Percentiles rank a stretch among this genome's conserved stretches.
Evolutionary conservation across 73 alveolate genomes (phyloP).

Genomic region (Uronychia setigera): DNA sequence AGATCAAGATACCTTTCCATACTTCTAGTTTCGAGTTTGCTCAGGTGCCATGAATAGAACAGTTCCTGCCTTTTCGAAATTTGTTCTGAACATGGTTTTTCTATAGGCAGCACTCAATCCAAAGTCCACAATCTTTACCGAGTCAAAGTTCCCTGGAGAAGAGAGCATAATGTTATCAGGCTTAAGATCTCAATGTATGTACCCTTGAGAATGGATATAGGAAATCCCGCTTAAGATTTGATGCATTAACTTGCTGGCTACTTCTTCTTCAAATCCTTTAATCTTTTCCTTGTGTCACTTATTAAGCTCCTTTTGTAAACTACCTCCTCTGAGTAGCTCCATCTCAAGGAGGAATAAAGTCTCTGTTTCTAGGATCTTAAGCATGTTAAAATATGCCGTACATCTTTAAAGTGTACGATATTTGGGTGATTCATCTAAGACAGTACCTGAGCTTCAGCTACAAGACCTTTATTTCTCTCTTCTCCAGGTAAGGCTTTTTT

Average conservation of each 20-base stretch:
- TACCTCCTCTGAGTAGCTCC: slow-evolving; percentile 87
- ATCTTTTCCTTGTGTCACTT: slow-evolving; percentile 2
- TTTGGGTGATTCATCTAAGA: slow-evolving; percentile 86
- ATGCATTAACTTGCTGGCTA: slow-evolving; percentile 32
- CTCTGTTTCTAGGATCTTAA: slow-evolving; percentile 68
- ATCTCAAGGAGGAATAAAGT: slow-evolving; percentile 75
- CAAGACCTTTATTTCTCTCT: background rate
- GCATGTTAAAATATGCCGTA: background rate
- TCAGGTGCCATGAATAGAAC: slow-evolving; percentile 68
- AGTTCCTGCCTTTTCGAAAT: slow-evolving; percentile 59
- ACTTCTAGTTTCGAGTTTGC: slow-evolving; percentile 11
- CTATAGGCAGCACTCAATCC: slow-evolving; percentile 62
- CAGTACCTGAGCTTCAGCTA: slow-evolving; percentile 49
- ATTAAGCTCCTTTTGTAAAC: slow-evolving; percentile 37
- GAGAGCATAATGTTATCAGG: slow-evolving; percentile 93
- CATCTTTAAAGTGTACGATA: slow-evolving; percentile 87
- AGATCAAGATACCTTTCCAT: background rate
- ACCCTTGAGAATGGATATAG: slow-evolving; percentile 81
- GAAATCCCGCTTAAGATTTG: slow-evolving; percentile 71
- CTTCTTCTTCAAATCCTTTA: slow-evolving; percentile 18
- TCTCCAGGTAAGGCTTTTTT: background rate
- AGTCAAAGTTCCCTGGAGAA: slow-evolving; percentile 29
- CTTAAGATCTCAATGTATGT: slow-evolving; percentile 82
- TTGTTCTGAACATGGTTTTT: slow-evolving; percentile 41
- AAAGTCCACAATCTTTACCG: slow-evolving; percentile 42